Evolutionary conservation across 2,329 filamentous ascomycete genomes (phyloP).

Genomic region (Colletotrichum euphorbiae): DNA sequence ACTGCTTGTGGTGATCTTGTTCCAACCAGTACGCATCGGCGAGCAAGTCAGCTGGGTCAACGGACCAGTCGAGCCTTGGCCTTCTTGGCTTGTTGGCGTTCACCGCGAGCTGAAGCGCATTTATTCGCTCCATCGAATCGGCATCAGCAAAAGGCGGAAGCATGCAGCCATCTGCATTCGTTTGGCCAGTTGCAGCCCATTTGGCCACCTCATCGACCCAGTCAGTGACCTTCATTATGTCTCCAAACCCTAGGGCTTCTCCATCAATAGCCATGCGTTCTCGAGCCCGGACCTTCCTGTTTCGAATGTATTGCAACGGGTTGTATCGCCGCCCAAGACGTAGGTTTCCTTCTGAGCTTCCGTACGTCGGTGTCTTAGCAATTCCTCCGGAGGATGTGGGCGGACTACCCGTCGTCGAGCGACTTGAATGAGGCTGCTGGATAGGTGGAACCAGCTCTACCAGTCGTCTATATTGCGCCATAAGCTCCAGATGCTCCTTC

Average conservation of each 20-base stretch:
- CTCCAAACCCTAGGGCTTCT: constrained; percentile 80
- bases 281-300: constrained; percentile 84
- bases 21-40: constrained; percentile 94
- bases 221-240: constrained; percentile 75
- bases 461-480: constrained; percentile 84
- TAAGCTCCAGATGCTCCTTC: constrained; percentile 85
- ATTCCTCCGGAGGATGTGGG: constrained; percentile 55
- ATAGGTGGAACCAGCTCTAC: constrained; percentile 84
- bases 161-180: constrained; percentile 48
- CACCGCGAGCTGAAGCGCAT: constrained; percentile 55
- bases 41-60: constrained; percentile 85
- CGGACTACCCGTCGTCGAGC: constrained; percentile 55
- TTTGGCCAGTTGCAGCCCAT: constrained; percentile 54
- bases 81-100: constrained; percentile 71
- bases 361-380: constrained; percentile 39
- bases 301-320: constrained; percentile 91
- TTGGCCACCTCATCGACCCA: constrained; percentile 81
- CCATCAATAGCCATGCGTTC: constrained; percentile 81
- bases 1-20: constrained; percentile 79
- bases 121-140: constrained; percentile 51
- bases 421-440: constrained; percentile 55
- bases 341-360: constrained; percentile 51
- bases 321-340: constrained; percentile 82
- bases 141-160: constrained; percentile 62
- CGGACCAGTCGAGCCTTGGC: constrained; percentile 85